Percentiles rank a stretch among this genome's conserved stretches.
phyloP scores from a whole-genome alignment of 441 rosid genomes.

The Pelargonium citronellum region DNA sequence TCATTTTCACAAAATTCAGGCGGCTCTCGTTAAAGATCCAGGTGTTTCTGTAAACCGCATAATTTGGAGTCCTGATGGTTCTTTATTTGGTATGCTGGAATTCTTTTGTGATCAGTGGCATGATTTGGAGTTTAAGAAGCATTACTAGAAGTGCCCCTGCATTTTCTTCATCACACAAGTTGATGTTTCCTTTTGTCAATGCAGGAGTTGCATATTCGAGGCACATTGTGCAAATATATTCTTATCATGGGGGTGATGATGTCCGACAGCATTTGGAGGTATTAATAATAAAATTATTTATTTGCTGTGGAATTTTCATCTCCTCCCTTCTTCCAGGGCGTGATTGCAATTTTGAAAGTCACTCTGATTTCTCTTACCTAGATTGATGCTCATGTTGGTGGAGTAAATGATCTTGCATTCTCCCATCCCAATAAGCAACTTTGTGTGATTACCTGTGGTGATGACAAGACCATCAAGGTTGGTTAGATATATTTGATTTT shows the following conservation, averaged over 20 bases:
- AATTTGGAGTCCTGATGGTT: constrained; percentile 85
- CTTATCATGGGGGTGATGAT: constrained; percentile 60
- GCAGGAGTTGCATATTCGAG: constrained; percentile 85
- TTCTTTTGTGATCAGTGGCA: not conserved
- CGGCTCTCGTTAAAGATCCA: constrained; percentile 51
- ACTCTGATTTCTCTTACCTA: constrained; percentile 21
- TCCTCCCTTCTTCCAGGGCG: not conserved
- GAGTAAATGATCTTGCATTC: constrained; percentile 72
- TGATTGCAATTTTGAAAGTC: not conserved
- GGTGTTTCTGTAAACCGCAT: constrained; percentile 70
- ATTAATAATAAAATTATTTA: constrained; percentile 20
- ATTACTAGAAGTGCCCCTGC: not conserved
- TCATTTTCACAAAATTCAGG: constrained; percentile 27
- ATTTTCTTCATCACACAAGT: constrained; percentile 22
- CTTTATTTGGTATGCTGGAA: constrained; percentile 49
- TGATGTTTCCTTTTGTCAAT: constrained; percentile 15
- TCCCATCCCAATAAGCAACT: constrained; percentile 63
- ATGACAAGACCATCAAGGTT: constrained; percentile 68
- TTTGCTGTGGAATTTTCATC: not conserved
- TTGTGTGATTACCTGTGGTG: constrained; percentile 66
- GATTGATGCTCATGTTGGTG: constrained; percentile 79
- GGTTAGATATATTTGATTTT: constrained; percentile 13
- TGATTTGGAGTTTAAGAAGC: constrained; percentile 6
- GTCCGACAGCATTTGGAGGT: constrained; percentile 71
- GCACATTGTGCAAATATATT: constrained; percentile 69